Evolutionary conservation across 257 asterid species (phyloP).

Genomic region (Mitragyna speciosa): DNA sequence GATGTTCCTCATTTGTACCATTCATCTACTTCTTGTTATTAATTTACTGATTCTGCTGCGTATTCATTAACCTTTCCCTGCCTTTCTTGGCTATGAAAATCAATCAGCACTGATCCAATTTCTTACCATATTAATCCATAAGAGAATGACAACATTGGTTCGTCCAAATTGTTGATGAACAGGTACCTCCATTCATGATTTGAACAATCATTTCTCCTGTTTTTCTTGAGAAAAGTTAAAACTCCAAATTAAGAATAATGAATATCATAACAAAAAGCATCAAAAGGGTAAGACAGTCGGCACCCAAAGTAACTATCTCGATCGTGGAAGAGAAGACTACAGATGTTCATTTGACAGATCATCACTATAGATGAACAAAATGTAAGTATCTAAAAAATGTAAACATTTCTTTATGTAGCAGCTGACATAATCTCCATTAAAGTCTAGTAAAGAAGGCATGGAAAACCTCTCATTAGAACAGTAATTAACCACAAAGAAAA

Average conservation of each 20-base stretch:
- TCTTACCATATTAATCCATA: not conserved
- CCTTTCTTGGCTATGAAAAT: not conserved
- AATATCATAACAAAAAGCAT: conserved; percentile 1
- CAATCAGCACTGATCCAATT: not conserved
- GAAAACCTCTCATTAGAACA: not conserved
- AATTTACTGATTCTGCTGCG: not conserved
- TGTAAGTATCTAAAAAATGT: not conserved
- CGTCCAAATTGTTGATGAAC: not conserved
- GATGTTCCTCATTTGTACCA: not conserved
- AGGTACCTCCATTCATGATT: not conserved
- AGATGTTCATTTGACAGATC: not conserved
- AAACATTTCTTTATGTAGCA: conserved; percentile 9
- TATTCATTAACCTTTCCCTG: not conserved
- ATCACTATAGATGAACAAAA: not conserved
- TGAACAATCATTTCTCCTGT: not conserved
- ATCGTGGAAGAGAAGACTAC: not conserved
- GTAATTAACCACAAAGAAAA: not conserved
- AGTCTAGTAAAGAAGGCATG: conserved; percentile 14
- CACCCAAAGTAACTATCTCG: conserved; percentile 14
- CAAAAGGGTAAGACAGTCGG: not conserved
- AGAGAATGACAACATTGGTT: not conserved
- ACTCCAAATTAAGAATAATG: not conserved
- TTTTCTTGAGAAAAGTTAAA: conserved; percentile 7
- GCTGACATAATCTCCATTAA: conserved; percentile 34
- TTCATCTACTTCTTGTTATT: not conserved